Evolutionary conservation across 352 stramenopile species (phyloP).

Genomic region (Phytopythium kandeliae): DNA sequence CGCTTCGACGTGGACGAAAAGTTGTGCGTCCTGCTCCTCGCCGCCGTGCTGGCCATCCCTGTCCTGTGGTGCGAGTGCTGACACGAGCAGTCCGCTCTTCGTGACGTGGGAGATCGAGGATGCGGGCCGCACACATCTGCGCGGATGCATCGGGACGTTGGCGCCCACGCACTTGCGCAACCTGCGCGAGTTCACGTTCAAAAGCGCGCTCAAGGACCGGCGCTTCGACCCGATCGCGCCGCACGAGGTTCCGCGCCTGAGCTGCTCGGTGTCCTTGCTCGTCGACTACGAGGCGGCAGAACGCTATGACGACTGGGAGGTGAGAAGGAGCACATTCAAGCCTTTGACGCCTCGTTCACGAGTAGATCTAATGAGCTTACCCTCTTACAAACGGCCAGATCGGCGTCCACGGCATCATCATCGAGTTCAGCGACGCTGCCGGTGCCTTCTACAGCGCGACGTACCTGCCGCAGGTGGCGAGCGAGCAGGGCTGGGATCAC

Average conservation of each 20-base stretch:
- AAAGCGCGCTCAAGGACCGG: constrained; percentile 70
- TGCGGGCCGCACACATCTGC: constrained; percentile 34
- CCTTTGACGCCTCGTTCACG: no score
- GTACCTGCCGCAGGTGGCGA: constrained; percentile 72
- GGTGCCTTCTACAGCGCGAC: constrained; percentile 60
- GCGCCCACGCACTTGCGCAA: constrained; percentile 57
- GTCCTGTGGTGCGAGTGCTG: background rate
- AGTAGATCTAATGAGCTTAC: no score
- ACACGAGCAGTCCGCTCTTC: constrained; percentile 54
- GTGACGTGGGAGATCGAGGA: constrained; percentile 83
- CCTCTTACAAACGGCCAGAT: constrained; percentile 20
- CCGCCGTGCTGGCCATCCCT: background rate
- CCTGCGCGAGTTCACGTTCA: constrained; percentile 78
- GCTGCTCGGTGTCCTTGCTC: constrained; percentile 79
- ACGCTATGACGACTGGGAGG: constrained; percentile 80
- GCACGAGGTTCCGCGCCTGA: constrained; percentile 54
- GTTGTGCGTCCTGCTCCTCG: constrained; percentile 28
- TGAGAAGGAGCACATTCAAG: constrained; percentile 8
- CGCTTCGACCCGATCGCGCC: constrained; percentile 72
- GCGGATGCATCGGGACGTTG: constrained; percentile 78
- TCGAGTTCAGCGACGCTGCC: constrained; percentile 57
- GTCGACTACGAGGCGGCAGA: constrained; percentile 72
- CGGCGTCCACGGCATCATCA: constrained; percentile 73
- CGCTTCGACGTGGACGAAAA: constrained; percentile 49
- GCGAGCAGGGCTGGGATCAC: constrained; percentile 70